These are phyloP conservation scores for Yamadazyma sp. DNA, from an alignment of 1,139 yeast species.

Conservation along the genomic window DNA sequence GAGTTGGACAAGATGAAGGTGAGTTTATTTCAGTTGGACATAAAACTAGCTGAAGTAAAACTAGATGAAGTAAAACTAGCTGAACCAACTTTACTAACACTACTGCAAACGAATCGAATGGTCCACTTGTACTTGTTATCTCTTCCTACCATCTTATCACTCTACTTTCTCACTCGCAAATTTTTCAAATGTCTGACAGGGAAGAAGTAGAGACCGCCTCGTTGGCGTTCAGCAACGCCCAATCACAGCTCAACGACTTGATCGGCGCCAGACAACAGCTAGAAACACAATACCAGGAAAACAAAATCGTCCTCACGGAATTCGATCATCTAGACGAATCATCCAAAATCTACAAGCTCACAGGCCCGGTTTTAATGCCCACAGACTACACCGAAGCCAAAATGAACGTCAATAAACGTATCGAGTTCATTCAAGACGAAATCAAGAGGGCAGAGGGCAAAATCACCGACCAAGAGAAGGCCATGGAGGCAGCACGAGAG, in stretches of 20 bases:
- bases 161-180: no score
- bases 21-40: no score
- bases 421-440: conserved; percentile 81
- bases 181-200: conserved; percentile 5
- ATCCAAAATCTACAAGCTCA: conserved; percentile 79
- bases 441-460: conserved; percentile 66
- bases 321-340: conserved; percentile 58
- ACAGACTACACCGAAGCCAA: conserved; percentile 83
- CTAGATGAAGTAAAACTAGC: no score
- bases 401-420: conserved; percentile 78
- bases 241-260: conserved; percentile 42
- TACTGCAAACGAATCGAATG: no score
- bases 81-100: no score
- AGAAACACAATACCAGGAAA: conserved; percentile 85
- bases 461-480: conserved; percentile 51
- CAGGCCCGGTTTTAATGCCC: conserved; percentile 90
- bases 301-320: conserved; percentile 85
- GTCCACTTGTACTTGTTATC: no score
- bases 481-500: conserved; percentile 49
- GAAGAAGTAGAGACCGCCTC: conserved; percentile 44
- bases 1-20: no score
- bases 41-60: no score
- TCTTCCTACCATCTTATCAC: no score
- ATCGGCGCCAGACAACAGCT: conserved; percentile 64
- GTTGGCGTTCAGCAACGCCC: conserved; percentile 37